Percentiles rank a stretch among this genome's conserved stretches.
Conservation (phyloP, 768 basidiomycete genomes). For the Leucosporidium creatinivorum region DNA sequence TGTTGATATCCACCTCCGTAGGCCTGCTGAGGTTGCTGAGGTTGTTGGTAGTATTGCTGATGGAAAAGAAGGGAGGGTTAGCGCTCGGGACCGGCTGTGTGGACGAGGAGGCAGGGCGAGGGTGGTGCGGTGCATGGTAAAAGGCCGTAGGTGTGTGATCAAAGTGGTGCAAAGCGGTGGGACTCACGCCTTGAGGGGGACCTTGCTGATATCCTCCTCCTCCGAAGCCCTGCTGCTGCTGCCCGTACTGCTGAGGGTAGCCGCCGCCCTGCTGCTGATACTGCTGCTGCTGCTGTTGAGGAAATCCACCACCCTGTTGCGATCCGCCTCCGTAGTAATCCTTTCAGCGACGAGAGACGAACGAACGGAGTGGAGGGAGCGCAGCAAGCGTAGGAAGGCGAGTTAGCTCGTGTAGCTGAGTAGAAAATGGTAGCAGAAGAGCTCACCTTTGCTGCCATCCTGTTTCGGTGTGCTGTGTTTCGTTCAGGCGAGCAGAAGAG, state of each 20-base stretch:
- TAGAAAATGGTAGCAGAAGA: neutral
- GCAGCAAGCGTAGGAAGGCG: too few species aligned
- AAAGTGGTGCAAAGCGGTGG: too few species aligned
- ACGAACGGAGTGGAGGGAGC: too few species aligned
- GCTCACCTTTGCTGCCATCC: neutral
- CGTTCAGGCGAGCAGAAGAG: neutral
- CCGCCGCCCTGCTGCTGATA: constrained; percentile 10
- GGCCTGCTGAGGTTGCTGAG: neutral
- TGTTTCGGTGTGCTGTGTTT: neutral
- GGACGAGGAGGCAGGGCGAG: too few species aligned
- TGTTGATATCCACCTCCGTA: neutral
- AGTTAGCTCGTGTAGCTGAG: neutral
- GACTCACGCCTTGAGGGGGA: neutral
- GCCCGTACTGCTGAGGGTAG: neutral
- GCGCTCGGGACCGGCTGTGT: too few species aligned
- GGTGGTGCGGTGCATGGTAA: too few species aligned
- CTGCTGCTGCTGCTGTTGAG: constrained; percentile 8
- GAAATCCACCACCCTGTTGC: neutral
- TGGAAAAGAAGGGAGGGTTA: neutral
- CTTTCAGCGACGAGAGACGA: neutral
- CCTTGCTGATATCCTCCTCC: neutral
- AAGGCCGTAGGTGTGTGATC: too few species aligned
- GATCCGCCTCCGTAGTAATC: constrained; percentile 10
- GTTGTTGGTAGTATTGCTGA: neutral
- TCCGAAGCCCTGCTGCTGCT: constrained; percentile 16